A percentile compares a stretch with the other conserved stretches of the same genome.
These are phyloP conservation scores for Rutstroemia sp. DNA, from an alignment of 2,329 filamentous ascomycete species.

Conservation along the genomic window DNA sequence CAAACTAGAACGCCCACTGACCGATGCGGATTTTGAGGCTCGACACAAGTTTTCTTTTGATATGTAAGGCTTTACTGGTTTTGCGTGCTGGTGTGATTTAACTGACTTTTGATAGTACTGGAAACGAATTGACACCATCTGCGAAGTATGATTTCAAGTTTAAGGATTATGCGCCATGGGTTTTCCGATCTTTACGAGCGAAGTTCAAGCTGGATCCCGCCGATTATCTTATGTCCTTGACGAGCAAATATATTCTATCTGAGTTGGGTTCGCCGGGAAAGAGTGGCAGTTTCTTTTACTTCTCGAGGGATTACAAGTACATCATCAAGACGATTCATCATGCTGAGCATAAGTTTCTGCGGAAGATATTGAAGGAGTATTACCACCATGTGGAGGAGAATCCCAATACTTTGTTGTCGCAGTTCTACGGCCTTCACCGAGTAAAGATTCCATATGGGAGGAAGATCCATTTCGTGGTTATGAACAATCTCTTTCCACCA, in stretches of 20 bases:
- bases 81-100: constrained; percentile 4
- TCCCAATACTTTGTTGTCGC: constrained; percentile 91
- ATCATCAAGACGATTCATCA: constrained; percentile 99
- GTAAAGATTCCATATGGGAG: constrained; percentile 98
- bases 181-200: constrained; percentile 84
- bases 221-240: constrained; percentile 96
- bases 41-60: constrained; percentile 99
- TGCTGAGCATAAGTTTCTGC: constrained; percentile 79
- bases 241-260: constrained; percentile 96
- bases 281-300: constrained; percentile 99
- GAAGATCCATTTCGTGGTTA: constrained; percentile 98
- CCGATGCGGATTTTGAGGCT: constrained; percentile 83
- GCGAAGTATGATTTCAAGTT: constrained; percentile 99
- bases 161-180: constrained; percentile 99
- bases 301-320: constrained; percentile 98
- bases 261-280: constrained; percentile 96
- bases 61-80: constrained; percentile 56
- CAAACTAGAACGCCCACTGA: constrained; percentile 86
- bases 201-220: constrained; percentile 90
- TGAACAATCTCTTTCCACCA: constrained; percentile 98
- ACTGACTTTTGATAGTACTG: constrained; percentile 57
- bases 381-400: constrained; percentile 89
- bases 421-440: constrained; percentile 94
- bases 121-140: constrained; percentile 93
- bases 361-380: constrained; percentile 82